phyloP scores from a whole-genome alignment of 306 rosid species.

The Ochetophila trinervis region DNA sequence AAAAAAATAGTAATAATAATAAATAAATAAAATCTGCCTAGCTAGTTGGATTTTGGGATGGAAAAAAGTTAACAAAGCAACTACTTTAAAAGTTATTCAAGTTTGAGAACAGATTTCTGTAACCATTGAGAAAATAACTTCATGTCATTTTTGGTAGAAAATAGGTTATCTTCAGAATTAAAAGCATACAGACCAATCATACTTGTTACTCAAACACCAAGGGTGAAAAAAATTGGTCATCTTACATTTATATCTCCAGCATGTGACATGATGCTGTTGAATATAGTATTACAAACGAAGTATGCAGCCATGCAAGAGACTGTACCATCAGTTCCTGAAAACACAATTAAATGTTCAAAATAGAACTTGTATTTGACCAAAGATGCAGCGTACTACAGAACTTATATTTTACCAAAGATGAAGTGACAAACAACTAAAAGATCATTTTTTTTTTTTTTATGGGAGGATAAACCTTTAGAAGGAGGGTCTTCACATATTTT shows the following conservation, averaged over 20 bases:
- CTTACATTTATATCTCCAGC: conserved; percentile 81
- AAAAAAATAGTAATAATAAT: too few relatives aligned
- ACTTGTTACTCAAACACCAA: conserved; percentile 12
- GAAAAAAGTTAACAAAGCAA: too few relatives aligned
- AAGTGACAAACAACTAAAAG: conserved; percentile 1
- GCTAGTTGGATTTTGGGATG: too few relatives aligned
- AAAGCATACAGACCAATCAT: conserved; percentile 2
- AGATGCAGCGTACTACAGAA: too few relatives aligned
- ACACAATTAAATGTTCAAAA: background rate
- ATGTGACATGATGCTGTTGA: conserved; percentile 67
- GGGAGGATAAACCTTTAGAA: background rate
- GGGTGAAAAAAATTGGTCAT: conserved; percentile 20
- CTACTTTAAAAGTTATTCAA: background rate
- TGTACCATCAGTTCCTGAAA: conserved; percentile 85
- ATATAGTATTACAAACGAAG: conserved; percentile 69
- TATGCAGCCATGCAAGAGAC: conserved; percentile 75
- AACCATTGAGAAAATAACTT: background rate
- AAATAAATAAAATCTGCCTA: too few relatives aligned
- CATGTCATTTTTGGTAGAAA: background rate
- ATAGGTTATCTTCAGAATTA: background rate
- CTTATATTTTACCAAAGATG: conserved; percentile 19
- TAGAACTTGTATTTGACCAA: too few relatives aligned
- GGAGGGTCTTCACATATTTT: background rate
- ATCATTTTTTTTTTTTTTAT: conserved; percentile 8
- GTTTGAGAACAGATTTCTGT: background rate